Conservation (phyloP, 352 stramenopile genomes). For the Globisporangium nagaii region DNA sequence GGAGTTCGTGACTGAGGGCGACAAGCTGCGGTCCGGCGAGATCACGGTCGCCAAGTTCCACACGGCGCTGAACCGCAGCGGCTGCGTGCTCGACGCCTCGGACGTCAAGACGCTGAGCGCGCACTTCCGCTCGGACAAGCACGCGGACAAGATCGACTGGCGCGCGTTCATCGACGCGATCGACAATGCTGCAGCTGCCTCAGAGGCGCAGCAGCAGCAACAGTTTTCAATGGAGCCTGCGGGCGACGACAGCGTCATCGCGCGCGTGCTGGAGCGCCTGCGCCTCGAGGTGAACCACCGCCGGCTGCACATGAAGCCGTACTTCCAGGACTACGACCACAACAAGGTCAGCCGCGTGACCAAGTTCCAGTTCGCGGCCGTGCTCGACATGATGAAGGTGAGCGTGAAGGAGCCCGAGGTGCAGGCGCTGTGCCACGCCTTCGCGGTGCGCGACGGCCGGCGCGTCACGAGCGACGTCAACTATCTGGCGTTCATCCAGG, state of each 20-base stretch:
- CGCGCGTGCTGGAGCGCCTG: slow-evolving; percentile 36
- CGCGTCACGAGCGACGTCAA: slow-evolving; percentile 66
- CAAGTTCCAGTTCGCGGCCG: slow-evolving; percentile 77
- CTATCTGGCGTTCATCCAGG: slow-evolving; percentile 71
- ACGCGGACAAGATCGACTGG: slow-evolving; percentile 79
- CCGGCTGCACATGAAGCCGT: slow-evolving; percentile 80
- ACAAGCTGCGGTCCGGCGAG: slow-evolving; percentile 74
- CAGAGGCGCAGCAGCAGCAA: not conserved
- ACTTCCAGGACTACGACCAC: slow-evolving; percentile 85
- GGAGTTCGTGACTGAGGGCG: slow-evolving; percentile 75
- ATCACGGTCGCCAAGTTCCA: slow-evolving; percentile 85
- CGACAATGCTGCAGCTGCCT: slow-evolving; percentile 14
- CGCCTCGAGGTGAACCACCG: slow-evolving; percentile 55
- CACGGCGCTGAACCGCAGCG: slow-evolving; percentile 77
- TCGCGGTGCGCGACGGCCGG: slow-evolving; percentile 45
- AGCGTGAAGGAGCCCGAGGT: slow-evolving; percentile 42
- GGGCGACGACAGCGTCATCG: slow-evolving; percentile 5
- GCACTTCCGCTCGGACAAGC: slow-evolving; percentile 53
- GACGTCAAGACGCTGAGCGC: slow-evolving; percentile 60
- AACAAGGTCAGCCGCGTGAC: slow-evolving; percentile 67
- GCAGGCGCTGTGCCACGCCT: slow-evolving; percentile 42
- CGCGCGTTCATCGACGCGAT: slow-evolving; percentile 58
- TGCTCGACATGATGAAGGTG: slow-evolving; percentile 83
- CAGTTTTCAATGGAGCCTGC: not conserved
- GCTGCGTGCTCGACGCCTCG: slow-evolving; percentile 52